These are phyloP conservation scores for Mortierella sp. DNA, from an alignment of 371 early-diverging fungal genomes.

Conservation along the genomic window DNA sequence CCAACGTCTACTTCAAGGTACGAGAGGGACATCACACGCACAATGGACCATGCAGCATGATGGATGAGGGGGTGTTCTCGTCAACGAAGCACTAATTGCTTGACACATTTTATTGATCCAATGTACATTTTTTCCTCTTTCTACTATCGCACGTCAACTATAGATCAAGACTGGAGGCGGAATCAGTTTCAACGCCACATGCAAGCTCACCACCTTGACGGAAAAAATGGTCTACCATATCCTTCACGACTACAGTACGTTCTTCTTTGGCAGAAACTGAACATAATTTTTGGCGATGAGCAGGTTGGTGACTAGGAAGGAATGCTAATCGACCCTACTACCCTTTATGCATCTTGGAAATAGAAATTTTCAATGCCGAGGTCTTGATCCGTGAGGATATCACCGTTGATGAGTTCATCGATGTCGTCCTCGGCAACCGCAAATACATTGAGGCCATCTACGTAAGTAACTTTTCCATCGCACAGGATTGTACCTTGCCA, in stretches of 20 bases:
- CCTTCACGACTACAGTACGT: slow-evolving; percentile 93
- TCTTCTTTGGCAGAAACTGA: neutral
- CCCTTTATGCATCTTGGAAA: neutral
- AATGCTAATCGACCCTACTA: neutral
- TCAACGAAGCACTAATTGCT: neutral
- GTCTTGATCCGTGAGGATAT: slow-evolving; percentile 98
- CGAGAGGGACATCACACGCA: neutral
- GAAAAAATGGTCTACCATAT: slow-evolving; percentile 95
- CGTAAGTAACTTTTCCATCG: slow-evolving; percentile 62
- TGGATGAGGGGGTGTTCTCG: neutral
- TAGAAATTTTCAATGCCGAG: slow-evolving; percentile 97
- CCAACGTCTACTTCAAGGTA: slow-evolving; percentile 97
- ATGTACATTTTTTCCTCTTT: neutral
- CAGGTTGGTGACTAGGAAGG: neutral
- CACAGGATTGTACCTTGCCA: neutral
- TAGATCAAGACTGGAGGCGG: slow-evolving; percentile 98
- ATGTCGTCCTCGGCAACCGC: slow-evolving; percentile 97
- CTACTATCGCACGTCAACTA: neutral
- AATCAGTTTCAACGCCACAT: slow-evolving; percentile 94
- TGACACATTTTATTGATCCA: slow-evolving; percentile 38
- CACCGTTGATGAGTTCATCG: slow-evolving; percentile 99
- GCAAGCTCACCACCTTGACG: slow-evolving; percentile 90
- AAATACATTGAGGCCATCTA: slow-evolving; percentile 98
- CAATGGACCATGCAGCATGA: neutral
- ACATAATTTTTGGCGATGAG: neutral